Conservation (phyloP, 257 asterid species). For the Solanum commersonii region DNA sequence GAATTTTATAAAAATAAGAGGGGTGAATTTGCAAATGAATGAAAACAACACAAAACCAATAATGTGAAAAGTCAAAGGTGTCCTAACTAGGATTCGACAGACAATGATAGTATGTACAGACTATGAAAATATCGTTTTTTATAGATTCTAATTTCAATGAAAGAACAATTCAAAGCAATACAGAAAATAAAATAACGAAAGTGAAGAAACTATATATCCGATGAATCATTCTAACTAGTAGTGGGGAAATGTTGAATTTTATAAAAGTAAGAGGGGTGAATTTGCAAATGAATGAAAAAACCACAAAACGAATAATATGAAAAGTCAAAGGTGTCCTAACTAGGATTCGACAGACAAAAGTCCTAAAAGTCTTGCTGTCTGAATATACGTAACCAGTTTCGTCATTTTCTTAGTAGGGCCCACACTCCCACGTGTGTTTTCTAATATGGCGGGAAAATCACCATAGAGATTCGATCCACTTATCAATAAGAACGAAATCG, state of each 20-base stretch:
- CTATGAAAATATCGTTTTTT: too few relatives aligned
- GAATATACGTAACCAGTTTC: conserved; percentile 9
- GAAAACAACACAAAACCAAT: background rate
- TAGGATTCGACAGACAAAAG: conserved; percentile 16
- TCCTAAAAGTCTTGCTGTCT: background rate
- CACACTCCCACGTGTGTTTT: background rate
- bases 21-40: background rate
- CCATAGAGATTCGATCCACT: background rate
- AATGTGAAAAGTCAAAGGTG: background rate
- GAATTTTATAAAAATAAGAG: background rate
- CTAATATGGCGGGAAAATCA: background rate
- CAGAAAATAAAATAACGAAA: background rate
- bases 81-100: conserved; percentile 21
- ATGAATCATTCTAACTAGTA: background rate
- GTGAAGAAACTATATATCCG: background rate
- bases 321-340: conserved; percentile 11
- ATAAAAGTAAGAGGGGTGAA: background rate
- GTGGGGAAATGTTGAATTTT: too few relatives aligned
- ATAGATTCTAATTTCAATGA: too few relatives aligned
- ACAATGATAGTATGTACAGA: background rate
- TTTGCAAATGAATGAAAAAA: too few relatives aligned
- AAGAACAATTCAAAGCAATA: background rate
- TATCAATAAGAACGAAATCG: background rate
- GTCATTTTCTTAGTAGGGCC: background rate
- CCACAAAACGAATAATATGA: background rate